Evolutionary conservation across 345 rosid genomes (phyloP).

Genomic region (Hypericum perforatum): DNA sequence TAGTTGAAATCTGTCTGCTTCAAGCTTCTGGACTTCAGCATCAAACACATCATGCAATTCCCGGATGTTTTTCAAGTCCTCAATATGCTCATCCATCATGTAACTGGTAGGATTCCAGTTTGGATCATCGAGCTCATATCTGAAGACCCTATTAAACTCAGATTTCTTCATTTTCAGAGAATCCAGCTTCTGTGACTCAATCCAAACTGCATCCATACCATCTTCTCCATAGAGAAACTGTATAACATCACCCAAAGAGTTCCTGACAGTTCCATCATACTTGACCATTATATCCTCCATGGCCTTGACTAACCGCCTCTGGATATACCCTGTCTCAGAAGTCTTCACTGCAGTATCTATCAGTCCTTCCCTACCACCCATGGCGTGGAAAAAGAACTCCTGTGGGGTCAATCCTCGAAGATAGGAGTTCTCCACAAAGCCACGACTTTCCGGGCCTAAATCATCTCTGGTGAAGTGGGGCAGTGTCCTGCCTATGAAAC

Average conservation of each 20-base stretch:
- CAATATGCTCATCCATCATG: slow-evolving; percentile 71
- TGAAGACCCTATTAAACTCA: slow-evolving; percentile 70
- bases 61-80: slow-evolving; percentile 82
- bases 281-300: slow-evolving; percentile 99
- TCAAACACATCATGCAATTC: slow-evolving; percentile 89
- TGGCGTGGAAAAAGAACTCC: slow-evolving; percentile 97
- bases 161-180: slow-evolving; percentile 83
- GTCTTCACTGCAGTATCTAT: slow-evolving; percentile 98
- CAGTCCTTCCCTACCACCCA: slow-evolving; percentile 99
- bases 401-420: slow-evolving; percentile 97
- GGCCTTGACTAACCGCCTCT: slow-evolving; percentile 97
- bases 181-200: slow-evolving; percentile 88
- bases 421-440: slow-evolving; percentile 96
- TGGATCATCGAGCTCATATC: slow-evolving; percentile 73
- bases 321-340: slow-evolving; percentile 97
- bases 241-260: slow-evolving; percentile 92
- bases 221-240: slow-evolving; percentile 98
- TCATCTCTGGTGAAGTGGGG: slow-evolving; percentile 98
- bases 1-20: slow-evolving; percentile 73
- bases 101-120: slow-evolving; percentile 72
- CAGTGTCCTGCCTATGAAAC: slow-evolving; percentile 77
- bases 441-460: slow-evolving; percentile 97
- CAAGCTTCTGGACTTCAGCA: slow-evolving; percentile 89
- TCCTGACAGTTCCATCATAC: slow-evolving; percentile 96
- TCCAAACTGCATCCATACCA: slow-evolving; percentile 99